Conservation (phyloP, 208 protist species). For the Trypanosoma melophagium region DNA sequence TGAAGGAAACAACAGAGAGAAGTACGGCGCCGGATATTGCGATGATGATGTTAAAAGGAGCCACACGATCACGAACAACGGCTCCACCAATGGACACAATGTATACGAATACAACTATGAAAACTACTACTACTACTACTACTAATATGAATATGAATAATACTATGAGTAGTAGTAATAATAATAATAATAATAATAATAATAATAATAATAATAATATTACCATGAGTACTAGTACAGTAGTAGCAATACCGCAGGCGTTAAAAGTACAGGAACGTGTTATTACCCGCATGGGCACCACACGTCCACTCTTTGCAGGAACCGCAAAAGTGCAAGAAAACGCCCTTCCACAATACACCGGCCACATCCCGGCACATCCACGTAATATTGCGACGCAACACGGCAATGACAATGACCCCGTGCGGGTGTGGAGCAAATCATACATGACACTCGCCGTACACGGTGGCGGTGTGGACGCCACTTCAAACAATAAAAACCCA, state of each 20-base stretch:
- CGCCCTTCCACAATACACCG: conserved; percentile 52
- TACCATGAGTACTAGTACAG: too few species aligned
- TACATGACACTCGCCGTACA: conserved; percentile 88
- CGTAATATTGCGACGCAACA: conserved; percentile 48
- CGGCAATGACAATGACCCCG: conserved; percentile 50
- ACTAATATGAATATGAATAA: background rate
- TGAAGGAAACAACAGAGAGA: too few species aligned
- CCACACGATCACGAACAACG: too few species aligned
- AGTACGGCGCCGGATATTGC: too few species aligned
- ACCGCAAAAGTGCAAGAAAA: conserved; percentile 61
- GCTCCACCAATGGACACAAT: too few species aligned
- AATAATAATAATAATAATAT: background rate
- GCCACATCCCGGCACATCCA: conserved; percentile 52
- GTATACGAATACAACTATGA: background rate
- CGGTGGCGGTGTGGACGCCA: conserved; percentile 71
- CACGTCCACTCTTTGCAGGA: conserved; percentile 65
- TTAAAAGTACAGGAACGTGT: conserved; percentile 61
- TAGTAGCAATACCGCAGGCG: conserved; percentile 40
- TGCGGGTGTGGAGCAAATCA: conserved; percentile 79
- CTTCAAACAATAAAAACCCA: conserved; percentile 42
- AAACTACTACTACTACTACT: background rate
- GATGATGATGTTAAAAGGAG: too few species aligned
- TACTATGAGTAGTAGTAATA: background rate
- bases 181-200: conserved; percentile 1
- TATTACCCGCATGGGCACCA: conserved; percentile 72